A percentile compares a stretch with the other conserved stretches of the same genome.
Evolutionary conservation across 140 eudicot species (phyloP).

Genomic region (Stevia rebaudiana): DNA sequence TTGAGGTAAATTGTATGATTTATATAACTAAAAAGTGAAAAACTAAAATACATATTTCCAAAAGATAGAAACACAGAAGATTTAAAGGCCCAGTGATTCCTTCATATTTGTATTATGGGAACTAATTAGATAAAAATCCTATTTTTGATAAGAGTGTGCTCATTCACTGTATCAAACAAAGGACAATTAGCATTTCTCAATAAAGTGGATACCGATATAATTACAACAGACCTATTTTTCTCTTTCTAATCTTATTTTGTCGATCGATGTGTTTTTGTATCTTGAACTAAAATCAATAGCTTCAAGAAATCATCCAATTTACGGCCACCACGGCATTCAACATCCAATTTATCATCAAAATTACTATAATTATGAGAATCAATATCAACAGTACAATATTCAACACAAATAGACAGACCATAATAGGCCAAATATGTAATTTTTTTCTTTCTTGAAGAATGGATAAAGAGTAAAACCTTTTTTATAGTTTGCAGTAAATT

Average conservation of each 20-base stretch:
- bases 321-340: conserved; percentile 1
- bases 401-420: background rate
- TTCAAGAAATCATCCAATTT: background rate
- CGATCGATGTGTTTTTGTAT: background rate
- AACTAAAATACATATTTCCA: background rate
- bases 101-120: background rate
- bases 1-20: no score
- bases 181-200: background rate
- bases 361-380: background rate
- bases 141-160: background rate
- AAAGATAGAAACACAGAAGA: background rate
- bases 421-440: conserved; percentile 1
- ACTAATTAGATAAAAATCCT: background rate
- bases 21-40: no score
- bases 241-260: background rate
- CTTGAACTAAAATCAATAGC: background rate
- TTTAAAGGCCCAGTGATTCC: background rate
- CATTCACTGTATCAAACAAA: background rate
- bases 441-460: background rate
- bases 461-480: conserved; percentile 40
- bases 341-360: background rate
- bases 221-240: no score
- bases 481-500: conserved; percentile 43
- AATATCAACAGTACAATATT: background rate
- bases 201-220: no score